A percentile compares a stretch with the other conserved stretches of the same genome.
Evolutionary conservation across 495 filamentous ascomycete species (phyloP).

Genomic region (Lasiosphaeria hispida): DNA sequence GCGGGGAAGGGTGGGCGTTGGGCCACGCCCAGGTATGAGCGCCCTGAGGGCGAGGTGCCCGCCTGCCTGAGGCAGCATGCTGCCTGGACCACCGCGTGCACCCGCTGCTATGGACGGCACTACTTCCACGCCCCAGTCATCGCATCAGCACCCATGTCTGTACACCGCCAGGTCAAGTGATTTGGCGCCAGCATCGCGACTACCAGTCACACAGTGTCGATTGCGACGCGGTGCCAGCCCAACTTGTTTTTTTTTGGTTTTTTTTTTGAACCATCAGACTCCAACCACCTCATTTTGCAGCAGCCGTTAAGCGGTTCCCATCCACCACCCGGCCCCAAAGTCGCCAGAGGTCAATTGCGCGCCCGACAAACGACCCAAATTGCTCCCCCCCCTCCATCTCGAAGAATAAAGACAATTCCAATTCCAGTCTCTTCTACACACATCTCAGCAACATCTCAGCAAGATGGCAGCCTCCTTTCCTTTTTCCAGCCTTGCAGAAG

Average conservation of each 20-base stretch:
- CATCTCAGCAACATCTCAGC: background rate
- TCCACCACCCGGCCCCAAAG: background rate
- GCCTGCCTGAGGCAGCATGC: no score
- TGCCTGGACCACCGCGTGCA: no score
- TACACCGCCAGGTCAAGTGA: constrained; percentile 26
- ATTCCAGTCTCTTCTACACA: background rate
- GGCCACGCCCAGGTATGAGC: no score
- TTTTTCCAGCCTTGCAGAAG: constrained; percentile 5
- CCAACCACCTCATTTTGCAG: constrained; percentile 19
- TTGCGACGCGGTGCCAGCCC: constrained; percentile 28
- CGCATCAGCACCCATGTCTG: background rate
- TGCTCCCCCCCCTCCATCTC: no score
- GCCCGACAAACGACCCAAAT: no score
- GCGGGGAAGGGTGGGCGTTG: no score
- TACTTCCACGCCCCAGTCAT: background rate
- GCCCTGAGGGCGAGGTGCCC: no score
- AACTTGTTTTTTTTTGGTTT: constrained; percentile 7
- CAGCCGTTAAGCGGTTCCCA: background rate
- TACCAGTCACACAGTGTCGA: constrained; percentile 21
- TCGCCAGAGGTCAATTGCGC: background rate
- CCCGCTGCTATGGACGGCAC: no score
- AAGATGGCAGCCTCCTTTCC: background rate
- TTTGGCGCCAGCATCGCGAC: constrained; percentile 33
- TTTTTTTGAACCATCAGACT: background rate
- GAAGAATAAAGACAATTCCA: no score